Evolutionary conservation across 805 yeast genomes (phyloP).

Genomic region (Hanseniaspora lachancei): DNA sequence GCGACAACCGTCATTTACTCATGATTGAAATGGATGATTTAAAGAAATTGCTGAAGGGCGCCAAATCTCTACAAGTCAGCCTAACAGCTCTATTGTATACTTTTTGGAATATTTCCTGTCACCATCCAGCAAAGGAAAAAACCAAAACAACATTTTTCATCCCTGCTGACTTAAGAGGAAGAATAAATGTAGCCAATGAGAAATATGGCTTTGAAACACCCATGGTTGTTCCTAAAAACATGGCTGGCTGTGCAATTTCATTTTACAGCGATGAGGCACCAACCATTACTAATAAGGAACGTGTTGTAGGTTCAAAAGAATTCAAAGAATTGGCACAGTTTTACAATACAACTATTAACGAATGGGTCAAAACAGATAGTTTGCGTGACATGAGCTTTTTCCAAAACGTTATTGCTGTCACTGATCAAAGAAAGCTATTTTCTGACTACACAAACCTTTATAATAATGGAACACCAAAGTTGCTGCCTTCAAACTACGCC

Average conservation of each 20-base stretch:
- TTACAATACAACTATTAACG: background rate
- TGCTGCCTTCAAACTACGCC: background rate
- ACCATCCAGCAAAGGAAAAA: background rate
- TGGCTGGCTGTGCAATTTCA: background rate
- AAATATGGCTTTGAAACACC: background rate
- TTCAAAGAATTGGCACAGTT: background rate
- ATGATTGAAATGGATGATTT: background rate
- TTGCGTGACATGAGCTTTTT: background rate
- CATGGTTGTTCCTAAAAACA: background rate
- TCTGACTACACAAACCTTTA: background rate
- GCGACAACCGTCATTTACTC: background rate
- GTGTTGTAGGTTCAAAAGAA: background rate
- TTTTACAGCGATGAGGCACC: background rate
- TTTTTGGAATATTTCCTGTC: background rate
- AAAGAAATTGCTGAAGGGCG: background rate
- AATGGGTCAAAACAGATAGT: background rate
- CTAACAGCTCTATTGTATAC: background rate
- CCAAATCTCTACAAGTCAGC: background rate
- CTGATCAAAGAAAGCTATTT: background rate
- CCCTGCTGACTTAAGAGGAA: slow-evolving; percentile 8
- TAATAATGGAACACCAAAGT: background rate
- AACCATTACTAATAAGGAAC: background rate
- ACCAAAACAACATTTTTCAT: background rate
- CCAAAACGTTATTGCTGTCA: background rate
- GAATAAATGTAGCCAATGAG: background rate